These are phyloP conservation scores for Vitis cinerea DNA, from an alignment of 164 flowering plant species.

Conservation along the genomic window DNA sequence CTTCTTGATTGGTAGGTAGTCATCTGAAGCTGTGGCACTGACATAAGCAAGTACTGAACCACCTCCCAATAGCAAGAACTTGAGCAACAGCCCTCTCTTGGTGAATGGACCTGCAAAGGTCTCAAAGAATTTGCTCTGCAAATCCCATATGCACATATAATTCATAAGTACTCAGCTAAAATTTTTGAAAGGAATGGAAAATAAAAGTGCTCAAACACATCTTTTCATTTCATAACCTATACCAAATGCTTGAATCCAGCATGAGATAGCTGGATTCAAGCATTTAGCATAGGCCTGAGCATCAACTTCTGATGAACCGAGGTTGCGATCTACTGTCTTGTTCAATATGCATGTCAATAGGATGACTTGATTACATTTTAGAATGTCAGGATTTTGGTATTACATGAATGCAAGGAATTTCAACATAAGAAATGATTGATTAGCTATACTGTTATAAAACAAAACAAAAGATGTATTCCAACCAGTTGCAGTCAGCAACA, in stretches of 20 bases:
- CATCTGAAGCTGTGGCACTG: constrained; percentile 75
- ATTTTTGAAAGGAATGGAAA: neutral
- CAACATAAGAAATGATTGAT: neutral
- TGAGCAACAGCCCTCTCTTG: constrained; percentile 90
- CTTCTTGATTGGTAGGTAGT: constrained; percentile 83
- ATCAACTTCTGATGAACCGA: neutral
- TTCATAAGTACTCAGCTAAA: neutral
- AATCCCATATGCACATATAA: constrained; percentile 1
- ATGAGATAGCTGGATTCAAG: too few relatives aligned
- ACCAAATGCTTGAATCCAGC: too few relatives aligned
- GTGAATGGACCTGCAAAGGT: constrained; percentile 98
- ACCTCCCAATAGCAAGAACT: constrained; percentile 91
- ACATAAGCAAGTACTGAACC: constrained; percentile 76
- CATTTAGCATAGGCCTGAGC: neutral
- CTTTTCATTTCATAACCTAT: too few relatives aligned
- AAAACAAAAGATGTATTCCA: too few relatives aligned
- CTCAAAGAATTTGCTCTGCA: constrained; percentile 99
- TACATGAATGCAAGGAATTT: too few relatives aligned
- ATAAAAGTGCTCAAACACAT: too few relatives aligned
- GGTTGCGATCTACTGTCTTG: neutral
- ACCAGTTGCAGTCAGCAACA: too few relatives aligned
- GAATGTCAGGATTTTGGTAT: neutral
- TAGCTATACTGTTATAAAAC: neutral
- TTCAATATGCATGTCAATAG: neutral
- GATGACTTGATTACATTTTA: neutral